Base-by-base conservation (phyloP, 2,329 filamentous ascomycete species). In the Apiospora sp. region DNA sequence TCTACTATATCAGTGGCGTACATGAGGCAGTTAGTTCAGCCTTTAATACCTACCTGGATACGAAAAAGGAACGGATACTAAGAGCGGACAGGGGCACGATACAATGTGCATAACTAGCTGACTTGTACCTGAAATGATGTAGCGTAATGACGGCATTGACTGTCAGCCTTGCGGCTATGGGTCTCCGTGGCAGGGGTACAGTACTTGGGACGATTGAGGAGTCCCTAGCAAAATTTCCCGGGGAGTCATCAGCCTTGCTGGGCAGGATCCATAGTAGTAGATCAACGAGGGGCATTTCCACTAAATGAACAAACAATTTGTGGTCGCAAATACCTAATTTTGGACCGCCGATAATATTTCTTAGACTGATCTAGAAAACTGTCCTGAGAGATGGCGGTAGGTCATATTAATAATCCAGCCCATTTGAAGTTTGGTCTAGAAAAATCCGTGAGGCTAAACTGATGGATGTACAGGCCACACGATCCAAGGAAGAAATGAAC, bases 401-500 rank as follows among this genome's bases (percentile, higher is more conserved):
- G 58, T 64, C 13, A 14, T 41, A 41, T 41, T 10, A 41, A 41
- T 64, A 12, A 41, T 64, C 10, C 4, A 4, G 13, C 34, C 19
- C 19, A 41, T n/a, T 12, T 14, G 1, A 64, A 6, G 10, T 22
- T 41, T 10, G 8, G 13, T 1, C 19, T 4, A n/a, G 10, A n/a
- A 64, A 14, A 64, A 6, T 22, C 3, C 46, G 22, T n/a, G 19
- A 41, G 30, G 58, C 58, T 41, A n/a, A 64, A 64, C 22, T n/a
- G n/a, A 34, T 19, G 22, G 34, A 1, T 64, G 19, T 67, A 24
- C 43, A 71, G 69, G 54, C 61, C 27, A 71, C 19, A 67, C 19
- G 24, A 44, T 46, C 24, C 34, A 44, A 67, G 16, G 69, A 70
- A 44, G 68, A 70, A 51, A 70, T 90, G 88, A 85, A 84, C 75